Percentiles rank a stretch among this genome's conserved stretches.
phyloP scores from a whole-genome alignment of 73 alveolate species.

The Uronychia setigera region DNA sequence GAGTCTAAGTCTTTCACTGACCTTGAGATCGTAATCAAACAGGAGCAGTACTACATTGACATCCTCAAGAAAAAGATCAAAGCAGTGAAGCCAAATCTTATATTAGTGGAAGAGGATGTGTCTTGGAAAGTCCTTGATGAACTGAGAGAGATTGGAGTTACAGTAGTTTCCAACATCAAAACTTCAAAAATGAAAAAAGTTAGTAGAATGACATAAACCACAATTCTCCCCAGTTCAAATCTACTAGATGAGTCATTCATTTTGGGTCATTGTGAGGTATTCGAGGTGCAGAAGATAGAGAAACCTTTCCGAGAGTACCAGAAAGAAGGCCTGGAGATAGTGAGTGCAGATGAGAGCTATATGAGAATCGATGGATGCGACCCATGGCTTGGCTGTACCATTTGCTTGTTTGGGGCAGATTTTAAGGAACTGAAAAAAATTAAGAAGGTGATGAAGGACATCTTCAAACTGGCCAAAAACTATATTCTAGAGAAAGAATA shows the following conservation, averaged over 20 bases:
- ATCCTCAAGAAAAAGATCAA: slow-evolving; percentile 67
- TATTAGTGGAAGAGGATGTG: slow-evolving; percentile 74
- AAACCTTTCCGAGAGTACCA: background rate
- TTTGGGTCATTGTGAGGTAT: slow-evolving; percentile 20
- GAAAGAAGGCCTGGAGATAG: background rate
- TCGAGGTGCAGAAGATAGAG: slow-evolving; percentile 3
- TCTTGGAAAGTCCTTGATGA: slow-evolving; percentile 56
- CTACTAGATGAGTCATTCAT: slow-evolving; percentile 10
- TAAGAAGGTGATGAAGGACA: slow-evolving; percentile 28
- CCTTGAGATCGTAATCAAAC: slow-evolving; percentile 44
- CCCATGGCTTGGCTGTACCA: slow-evolving; percentile 66
- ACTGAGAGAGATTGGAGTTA: slow-evolving; percentile 58
- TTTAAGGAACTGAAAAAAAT: slow-evolving; percentile 22
- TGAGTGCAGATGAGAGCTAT: slow-evolving; percentile 11
- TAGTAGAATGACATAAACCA: slow-evolving; percentile 33
- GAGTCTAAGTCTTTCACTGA: slow-evolving; percentile 46
- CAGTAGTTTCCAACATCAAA: slow-evolving; percentile 58
- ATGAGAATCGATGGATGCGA: slow-evolving; percentile 51
- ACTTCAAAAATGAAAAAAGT: slow-evolving; percentile 12
- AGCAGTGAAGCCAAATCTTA: slow-evolving; percentile 73
- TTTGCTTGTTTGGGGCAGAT: slow-evolving; percentile 50
- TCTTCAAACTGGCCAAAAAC: slow-evolving; percentile 48
- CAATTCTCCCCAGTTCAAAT: slow-evolving; percentile 15
- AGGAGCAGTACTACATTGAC: slow-evolving; percentile 56
- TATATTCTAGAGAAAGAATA: slow-evolving; percentile 27